These are phyloP conservation scores for Rusavskia elegans DNA, from an alignment of 495 filamentous ascomycete species.

Conservation along the genomic window DNA sequence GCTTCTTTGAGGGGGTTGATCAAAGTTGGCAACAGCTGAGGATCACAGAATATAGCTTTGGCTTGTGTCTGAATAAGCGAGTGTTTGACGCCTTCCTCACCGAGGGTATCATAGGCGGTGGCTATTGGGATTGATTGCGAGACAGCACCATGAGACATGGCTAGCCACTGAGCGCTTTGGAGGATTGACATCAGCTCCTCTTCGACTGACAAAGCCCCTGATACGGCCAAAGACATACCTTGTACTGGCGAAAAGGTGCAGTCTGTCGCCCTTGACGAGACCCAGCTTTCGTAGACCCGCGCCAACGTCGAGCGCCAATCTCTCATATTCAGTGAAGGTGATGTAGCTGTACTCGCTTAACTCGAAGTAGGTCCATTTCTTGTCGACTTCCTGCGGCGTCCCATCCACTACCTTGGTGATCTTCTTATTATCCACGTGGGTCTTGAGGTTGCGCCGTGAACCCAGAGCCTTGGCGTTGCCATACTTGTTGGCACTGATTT, in stretches of 20 bases:
- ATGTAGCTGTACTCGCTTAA: slow-evolving; percentile 75
- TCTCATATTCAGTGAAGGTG: slow-evolving; percentile 80
- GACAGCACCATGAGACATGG: slow-evolving; percentile 54
- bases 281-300: slow-evolving; percentile 68
- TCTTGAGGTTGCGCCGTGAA: slow-evolving; percentile 62
- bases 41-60: slow-evolving; percentile 81
- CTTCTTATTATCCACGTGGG: slow-evolving; percentile 87
- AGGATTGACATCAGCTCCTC: too few species aligned
- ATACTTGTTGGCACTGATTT: slow-evolving; percentile 58
- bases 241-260: slow-evolving; percentile 85
- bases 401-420: slow-evolving; percentile 93
- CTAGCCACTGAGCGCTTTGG: slow-evolving; percentile 47
- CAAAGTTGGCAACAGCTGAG: slow-evolving; percentile 65
- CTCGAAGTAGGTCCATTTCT: slow-evolving; percentile 94
- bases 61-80: slow-evolving; percentile 78
- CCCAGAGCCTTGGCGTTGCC: slow-evolving; percentile 83
- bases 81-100: slow-evolving; percentile 83
- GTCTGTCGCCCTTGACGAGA: slow-evolving; percentile 49
- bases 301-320: slow-evolving; percentile 55
- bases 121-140: slow-evolving; percentile 95
- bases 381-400: slow-evolving; percentile 74
- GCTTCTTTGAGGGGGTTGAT: slow-evolving; percentile 68
- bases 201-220: too few species aligned
- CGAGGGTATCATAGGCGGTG: slow-evolving; percentile 94
- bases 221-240: slow-evolving; percentile 26